Base-by-base conservation (phyloP, 495 filamentous ascomycete genomes). In the Hypoxylon fuscum region DNA sequence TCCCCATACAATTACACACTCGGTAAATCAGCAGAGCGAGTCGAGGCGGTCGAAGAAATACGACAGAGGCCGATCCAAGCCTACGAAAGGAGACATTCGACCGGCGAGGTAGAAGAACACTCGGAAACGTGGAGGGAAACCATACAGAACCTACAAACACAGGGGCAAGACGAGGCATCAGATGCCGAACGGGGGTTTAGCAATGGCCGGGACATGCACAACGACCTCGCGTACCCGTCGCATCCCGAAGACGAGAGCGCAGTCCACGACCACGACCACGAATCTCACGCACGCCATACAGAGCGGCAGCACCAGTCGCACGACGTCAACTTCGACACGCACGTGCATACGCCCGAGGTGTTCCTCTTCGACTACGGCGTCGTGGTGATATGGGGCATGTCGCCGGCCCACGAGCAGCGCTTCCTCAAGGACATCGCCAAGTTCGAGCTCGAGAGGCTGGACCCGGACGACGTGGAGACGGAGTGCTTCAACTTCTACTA, bases 341-440 rank as follows among this genome's bases (percentile, higher is more conserved):
- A 72, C 53, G 90, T 97, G 9, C 91, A 96, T 71, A 96, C 87
- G 1, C 93, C 94, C 0, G 95, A 98, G 73, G 83, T 97, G 8
- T 98, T 98, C 74, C 82, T 98, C 18, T 98, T 97, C 71, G 89
- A 96, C 64, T 98, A 98, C 68, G 95, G 95, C 35, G 96, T 96
- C n/a, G 90, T 97, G n/a, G 95, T 98, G n/a, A 93, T 98, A 72
- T 98, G 95, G 95, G 95, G 95, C 56, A 96, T 98, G 94, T 87
- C 90, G 0, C 75, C 88, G 6, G 79, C 84, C 6, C 87, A 98
- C 60, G 95, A 98, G 74, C 85, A 88, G 42, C 83, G 88, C 20
- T 96, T 98, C 68, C 78, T 98, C 4, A 94, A 93, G 55, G 95
- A 98, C 64, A 89, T 98, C 46, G 87, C 90, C n/a, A 96, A 94